Conservation (phyloP, 129 eudicot genomes). For the Flaveria ramosissima region DNA sequence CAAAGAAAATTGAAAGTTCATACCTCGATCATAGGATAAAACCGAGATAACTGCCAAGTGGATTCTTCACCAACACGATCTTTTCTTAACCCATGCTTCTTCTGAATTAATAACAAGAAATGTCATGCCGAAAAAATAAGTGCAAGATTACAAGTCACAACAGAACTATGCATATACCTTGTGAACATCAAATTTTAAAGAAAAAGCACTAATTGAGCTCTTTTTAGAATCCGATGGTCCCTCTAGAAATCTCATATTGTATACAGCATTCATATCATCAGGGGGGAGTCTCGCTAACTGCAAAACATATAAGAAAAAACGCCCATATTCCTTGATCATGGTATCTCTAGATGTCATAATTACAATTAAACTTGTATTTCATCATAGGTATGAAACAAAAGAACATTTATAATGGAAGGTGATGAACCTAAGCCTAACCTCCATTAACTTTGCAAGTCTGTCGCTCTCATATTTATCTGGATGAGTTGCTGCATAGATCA, state of each 20-base stretch:
- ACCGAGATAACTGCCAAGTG: conserved; percentile 93
- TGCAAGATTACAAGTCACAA: background rate
- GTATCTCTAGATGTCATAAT: background rate
- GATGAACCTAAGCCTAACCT: conserved; percentile 42
- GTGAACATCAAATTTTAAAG: conserved; percentile 73
- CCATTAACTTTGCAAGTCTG: conserved; percentile 69
- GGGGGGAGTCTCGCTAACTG: conserved; percentile 75
- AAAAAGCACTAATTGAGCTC: conserved; percentile 52
- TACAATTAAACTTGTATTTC: background rate
- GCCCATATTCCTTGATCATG: conserved; percentile 11
- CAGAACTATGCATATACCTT: conserved; percentile 44
- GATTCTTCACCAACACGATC: conserved; percentile 80
- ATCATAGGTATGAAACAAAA: conserved; percentile 4
- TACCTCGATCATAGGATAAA: conserved; percentile 95
- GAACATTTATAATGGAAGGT: background rate
- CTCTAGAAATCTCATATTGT: conserved; percentile 80
- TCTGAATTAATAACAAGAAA: conserved; percentile 43
- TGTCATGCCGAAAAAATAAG: conserved; percentile 3
- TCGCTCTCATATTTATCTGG: conserved; percentile 81
- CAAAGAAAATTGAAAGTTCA: background rate
- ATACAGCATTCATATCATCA: conserved; percentile 80
- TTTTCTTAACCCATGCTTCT: conserved; percentile 72
- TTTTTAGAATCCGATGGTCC: conserved; percentile 69
- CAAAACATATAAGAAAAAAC: conserved; percentile 10
- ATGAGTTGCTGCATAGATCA: conserved; percentile 86